A percentile compares a stretch with the other conserved stretches of the same genome.
Evolutionary conservation across 176 grass and related monocot genomes (phyloP).

Genomic region (Musa schizocarpa): DNA sequence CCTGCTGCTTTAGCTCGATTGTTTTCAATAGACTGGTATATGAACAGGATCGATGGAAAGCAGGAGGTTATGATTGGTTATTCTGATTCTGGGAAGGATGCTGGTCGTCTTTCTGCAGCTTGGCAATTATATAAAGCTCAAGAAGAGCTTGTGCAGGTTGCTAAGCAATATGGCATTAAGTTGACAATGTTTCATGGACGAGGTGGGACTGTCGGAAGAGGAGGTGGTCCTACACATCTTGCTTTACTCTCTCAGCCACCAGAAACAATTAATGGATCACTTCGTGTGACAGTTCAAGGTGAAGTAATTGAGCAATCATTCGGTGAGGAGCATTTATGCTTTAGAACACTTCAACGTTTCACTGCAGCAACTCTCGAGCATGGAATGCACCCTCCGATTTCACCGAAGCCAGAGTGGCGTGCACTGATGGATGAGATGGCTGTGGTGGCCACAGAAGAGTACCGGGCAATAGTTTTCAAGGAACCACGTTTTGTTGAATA

Average conservation of each 20-base stretch:
- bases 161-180: slow-evolving; percentile 81
- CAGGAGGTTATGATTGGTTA: slow-evolving; percentile 99
- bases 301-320: slow-evolving; percentile 97
- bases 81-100: slow-evolving; percentile 96
- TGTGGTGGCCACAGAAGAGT: slow-evolving; percentile 65
- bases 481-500: slow-evolving; percentile 94
- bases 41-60: slow-evolving; percentile 83
- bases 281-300: slow-evolving; percentile 91
- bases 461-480: slow-evolving; percentile 83
- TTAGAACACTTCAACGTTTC: slow-evolving; percentile 91
- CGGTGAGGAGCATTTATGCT: slow-evolving; percentile 89
- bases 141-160: slow-evolving; percentile 92
- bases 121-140: slow-evolving; percentile 98
- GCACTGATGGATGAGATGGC: slow-evolving; percentile 92
- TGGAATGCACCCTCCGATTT: slow-evolving; percentile 90
- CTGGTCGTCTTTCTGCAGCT: slow-evolving; percentile 87
- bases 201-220: slow-evolving; percentile 94
- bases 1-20: slow-evolving; percentile 71
- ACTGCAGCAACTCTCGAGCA: slow-evolving; percentile 92
- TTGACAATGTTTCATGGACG: slow-evolving; percentile 98
- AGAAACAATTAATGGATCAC: slow-evolving; percentile 78
- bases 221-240: slow-evolving; percentile 91
- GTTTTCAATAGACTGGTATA: slow-evolving; percentile 95
- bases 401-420: slow-evolving; percentile 87
- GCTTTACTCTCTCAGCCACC: slow-evolving; percentile 92